These are phyloP conservation scores for Rhodotorula diobovata DNA, from an alignment of 768 basidiomycete genomes.

Conservation along the genomic window DNA sequence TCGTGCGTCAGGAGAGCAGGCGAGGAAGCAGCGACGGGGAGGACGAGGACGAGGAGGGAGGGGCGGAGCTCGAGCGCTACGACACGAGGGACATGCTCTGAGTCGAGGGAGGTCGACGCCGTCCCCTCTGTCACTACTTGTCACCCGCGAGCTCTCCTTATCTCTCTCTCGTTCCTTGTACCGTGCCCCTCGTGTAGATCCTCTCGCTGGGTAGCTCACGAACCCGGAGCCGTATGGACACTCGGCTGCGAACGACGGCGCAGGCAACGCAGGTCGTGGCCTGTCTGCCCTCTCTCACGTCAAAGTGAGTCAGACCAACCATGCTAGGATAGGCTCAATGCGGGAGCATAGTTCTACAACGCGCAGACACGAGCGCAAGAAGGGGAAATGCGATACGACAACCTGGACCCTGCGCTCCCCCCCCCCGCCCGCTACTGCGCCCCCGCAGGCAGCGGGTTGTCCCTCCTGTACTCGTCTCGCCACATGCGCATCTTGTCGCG, in stretches of 20 bases:
- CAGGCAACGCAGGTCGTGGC: not conserved
- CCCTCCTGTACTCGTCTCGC: slow-evolving; percentile 72
- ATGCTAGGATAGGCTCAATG: not conserved
- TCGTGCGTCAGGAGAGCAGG: not conserved
- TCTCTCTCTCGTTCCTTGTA: not conserved
- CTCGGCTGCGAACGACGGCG: too few relatives aligned
- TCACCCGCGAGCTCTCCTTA: not conserved
- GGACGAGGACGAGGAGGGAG: not conserved
- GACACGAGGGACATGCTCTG: slow-evolving; percentile 18
- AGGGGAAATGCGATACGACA: too few relatives aligned
- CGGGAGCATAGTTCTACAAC: too few relatives aligned
- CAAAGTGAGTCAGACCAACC: too few relatives aligned
- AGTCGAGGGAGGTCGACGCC: not conserved
- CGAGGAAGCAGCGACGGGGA: not conserved
- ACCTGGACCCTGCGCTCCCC: too few relatives aligned
- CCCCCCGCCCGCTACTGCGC: not conserved
- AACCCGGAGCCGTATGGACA: too few relatives aligned
- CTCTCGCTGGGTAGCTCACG: not conserved
- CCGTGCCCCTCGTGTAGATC: not conserved
- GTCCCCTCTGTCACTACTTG: not conserved
- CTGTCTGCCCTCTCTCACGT: not conserved
- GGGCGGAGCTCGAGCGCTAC: slow-evolving; percentile 10
- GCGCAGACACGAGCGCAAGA: not conserved
- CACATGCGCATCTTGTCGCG: slow-evolving; percentile 66
- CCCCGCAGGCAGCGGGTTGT: not conserved